Evolutionary conservation across 2,329 filamentous ascomycete genomes (phyloP).

Genomic region (Didymella pomorum): DNA sequence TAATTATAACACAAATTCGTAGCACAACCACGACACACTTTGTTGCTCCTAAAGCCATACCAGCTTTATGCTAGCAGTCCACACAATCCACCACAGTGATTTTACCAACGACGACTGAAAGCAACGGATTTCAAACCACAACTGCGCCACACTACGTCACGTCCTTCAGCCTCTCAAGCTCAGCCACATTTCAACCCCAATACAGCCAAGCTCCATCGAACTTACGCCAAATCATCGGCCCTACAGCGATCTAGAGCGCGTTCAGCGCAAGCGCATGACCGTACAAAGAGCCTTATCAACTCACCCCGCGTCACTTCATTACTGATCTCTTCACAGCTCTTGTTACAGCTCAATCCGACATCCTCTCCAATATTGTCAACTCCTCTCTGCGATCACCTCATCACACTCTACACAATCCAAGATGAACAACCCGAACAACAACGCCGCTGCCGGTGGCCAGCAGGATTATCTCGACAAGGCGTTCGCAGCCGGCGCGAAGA

Average conservation of each 20-base stretch:
- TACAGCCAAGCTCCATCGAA: constrained; percentile 5
- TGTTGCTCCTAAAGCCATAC: neutral
- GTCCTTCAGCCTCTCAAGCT: neutral
- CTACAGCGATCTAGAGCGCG: constrained; percentile 5
- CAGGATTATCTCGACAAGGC: constrained; percentile 35
- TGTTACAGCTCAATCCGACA: neutral
- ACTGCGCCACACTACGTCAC: neutral
- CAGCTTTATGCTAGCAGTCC: neutral
- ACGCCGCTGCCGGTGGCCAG: constrained; percentile 14
- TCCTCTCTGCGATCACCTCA: too few species aligned
- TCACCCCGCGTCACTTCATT: constrained; percentile 1
- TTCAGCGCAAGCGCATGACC: neutral
- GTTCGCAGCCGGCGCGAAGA: constrained; percentile 57
- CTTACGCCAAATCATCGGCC: neutral
- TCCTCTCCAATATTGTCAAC: neutral
- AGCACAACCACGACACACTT: neutral
- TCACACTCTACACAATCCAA: neutral
- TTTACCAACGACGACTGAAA: neutral
- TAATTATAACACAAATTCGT: neutral
- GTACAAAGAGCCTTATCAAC: neutral
- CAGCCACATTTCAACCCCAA: constrained; percentile 4
- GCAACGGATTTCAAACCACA: too few species aligned
- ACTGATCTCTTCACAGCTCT: too few species aligned
- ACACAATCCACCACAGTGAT: neutral
- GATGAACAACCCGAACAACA: constrained; percentile 16